Conservation (phyloP, 352 stramenopile genomes). For the Phytophthora ramorum region DNA sequence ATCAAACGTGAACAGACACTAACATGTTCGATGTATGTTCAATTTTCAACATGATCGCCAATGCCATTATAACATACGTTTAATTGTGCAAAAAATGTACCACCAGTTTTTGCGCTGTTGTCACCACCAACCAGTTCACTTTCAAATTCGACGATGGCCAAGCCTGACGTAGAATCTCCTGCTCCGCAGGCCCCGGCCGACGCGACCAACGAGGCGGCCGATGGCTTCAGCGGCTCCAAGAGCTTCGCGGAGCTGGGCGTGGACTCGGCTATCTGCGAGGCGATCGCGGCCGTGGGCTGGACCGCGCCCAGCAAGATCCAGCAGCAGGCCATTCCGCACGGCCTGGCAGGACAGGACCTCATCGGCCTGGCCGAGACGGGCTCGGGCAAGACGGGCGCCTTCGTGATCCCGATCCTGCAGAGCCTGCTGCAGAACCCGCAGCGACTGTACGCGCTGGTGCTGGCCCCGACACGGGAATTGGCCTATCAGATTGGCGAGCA, state of each 20-base stretch:
- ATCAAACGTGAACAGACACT: no score
- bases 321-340: conserved; percentile 92
- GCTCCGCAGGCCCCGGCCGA: conserved; percentile 23
- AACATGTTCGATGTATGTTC: no score
- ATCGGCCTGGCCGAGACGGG: conserved; percentile 97
- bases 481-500: conserved; percentile 97
- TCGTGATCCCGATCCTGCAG: conserved; percentile 95
- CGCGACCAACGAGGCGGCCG: conserved; percentile 31
- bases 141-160: conserved; percentile 1
- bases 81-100: no score
- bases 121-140: conserved; percentile 3
- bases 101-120: no score
- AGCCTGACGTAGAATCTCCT: neutral
- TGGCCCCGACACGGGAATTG: conserved; percentile 95
- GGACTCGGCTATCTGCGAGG: conserved; percentile 90
- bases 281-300: conserved; percentile 94
- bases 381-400: conserved; percentile 95
- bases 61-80: no score
- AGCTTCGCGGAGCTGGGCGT: conserved; percentile 94
- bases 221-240: conserved; percentile 70
- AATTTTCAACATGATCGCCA: no score
- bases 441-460: conserved; percentile 91
- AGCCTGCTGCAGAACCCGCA: conserved; percentile 91
- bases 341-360: conserved; percentile 95
- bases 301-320: conserved; percentile 96